phyloP scores from a whole-genome alignment of 2,329 filamentous ascomycete species.

The Thelonectria blattea region DNA sequence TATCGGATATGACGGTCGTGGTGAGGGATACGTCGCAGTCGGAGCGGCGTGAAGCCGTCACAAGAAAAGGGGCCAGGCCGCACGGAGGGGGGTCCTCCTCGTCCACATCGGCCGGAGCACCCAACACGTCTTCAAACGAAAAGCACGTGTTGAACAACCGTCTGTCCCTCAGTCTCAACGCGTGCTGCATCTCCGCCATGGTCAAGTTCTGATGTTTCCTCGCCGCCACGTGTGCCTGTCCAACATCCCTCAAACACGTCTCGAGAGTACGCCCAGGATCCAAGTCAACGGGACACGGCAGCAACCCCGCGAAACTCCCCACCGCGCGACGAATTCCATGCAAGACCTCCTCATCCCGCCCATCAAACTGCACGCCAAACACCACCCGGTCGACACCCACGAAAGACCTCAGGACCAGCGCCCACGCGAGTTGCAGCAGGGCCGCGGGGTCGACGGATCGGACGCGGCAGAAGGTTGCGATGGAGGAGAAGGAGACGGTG shows the following conservation, averaged over 20 bases:
- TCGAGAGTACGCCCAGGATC: constrained; percentile 41
- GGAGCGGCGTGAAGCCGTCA: constrained; percentile 44
- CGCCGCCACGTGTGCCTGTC: constrained; percentile 36
- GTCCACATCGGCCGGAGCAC: not conserved
- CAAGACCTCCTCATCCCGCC: constrained; percentile 51
- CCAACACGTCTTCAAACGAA: constrained; percentile 49
- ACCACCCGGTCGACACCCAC: constrained; percentile 58
- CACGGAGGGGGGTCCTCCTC: not conserved
- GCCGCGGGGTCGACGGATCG: constrained; percentile 52
- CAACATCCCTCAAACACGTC: constrained; percentile 41
- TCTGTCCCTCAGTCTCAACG: constrained; percentile 49
- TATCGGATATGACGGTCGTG: constrained; percentile 49
- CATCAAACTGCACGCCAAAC: constrained; percentile 59
- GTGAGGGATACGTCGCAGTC: constrained; percentile 56
- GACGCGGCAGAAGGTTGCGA: constrained; percentile 52
- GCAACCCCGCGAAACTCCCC: constrained; percentile 53
- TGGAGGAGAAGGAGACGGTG: constrained; percentile 46
- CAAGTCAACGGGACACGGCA: constrained; percentile 45
- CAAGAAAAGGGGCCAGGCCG: constrained; percentile 7
- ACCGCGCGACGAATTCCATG: constrained; percentile 50
- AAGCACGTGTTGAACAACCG: constrained; percentile 59
- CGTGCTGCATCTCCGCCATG: constrained; percentile 54
- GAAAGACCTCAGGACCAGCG: constrained; percentile 60
- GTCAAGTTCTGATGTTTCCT: constrained; percentile 52
- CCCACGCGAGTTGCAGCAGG: constrained; percentile 65